Base-by-base conservation (phyloP, 2,329 filamentous ascomycete genomes). In the Penicillium griseofulvum region DNA sequence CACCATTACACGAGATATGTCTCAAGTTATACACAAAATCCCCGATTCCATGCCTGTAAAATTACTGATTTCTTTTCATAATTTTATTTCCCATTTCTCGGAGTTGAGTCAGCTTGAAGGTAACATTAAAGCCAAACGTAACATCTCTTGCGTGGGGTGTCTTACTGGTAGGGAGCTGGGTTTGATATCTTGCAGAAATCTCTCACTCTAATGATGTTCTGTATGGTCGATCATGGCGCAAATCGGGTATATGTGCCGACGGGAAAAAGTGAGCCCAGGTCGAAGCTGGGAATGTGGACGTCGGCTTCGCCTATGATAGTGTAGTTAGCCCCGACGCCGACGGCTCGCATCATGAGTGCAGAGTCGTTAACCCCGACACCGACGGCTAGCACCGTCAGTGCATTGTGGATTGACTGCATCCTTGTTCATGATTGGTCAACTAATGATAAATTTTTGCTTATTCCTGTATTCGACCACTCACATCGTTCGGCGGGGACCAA, bases 351-450 rank as follows among this genome's bases (percentile, higher is more conserved):
- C 62, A 56, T 44, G 17, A 2, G 28, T 11, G n/a, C 54, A 58
- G 11, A 37, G 33, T 37, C 28, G 26, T n/a, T 42, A 43, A 50
- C 45, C 28, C 26, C 49, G 62, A 63, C 59, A 64, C 62, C 62
- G 62, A 64, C 62, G 61, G 61, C 59, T 55, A 57, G 39, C 45
- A 37, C 62, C 62, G 58, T 44, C 17, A 2, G 28, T 11, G n/a
- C 54, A 58, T 43, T 55, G 44, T 54, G 51, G 51, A 54, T 49
- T 14, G 26, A 26, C 14, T n/a, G 8, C 24, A 8, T n/a, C 1
- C 26, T 22, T 37, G 14, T 16, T 19, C 5, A 7, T 54, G 39
- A 62, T 61, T 62, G 59, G 62, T 0, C 5, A 5, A 28, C 6
- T 54, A 19, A 19, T 42, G 34, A 42, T 34, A 28, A 43, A 31